Conservation (phyloP, 208 protist genomes). For the Trypanosoma vivax region DNA sequence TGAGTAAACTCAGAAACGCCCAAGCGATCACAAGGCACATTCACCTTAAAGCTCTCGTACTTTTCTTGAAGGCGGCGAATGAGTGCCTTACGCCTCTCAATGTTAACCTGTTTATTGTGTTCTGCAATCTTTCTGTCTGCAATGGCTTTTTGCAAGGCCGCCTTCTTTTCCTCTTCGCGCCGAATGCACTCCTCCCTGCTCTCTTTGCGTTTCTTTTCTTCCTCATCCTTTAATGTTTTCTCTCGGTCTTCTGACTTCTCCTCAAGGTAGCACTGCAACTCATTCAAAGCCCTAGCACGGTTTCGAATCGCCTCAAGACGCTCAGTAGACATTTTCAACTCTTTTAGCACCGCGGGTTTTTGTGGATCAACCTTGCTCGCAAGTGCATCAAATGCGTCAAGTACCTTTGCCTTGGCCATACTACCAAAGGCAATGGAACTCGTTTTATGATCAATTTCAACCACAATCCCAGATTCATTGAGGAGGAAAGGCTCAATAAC, state of each 20-base stretch:
- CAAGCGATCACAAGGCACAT: slow-evolving; percentile 41
- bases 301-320: slow-evolving; percentile 35
- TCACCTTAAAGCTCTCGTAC: slow-evolving; percentile 62
- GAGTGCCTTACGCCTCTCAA: slow-evolving; percentile 59
- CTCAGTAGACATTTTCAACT: slow-evolving; percentile 16
- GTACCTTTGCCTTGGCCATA: slow-evolving; percentile 51
- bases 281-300: slow-evolving; percentile 32
- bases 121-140: slow-evolving; percentile 43
- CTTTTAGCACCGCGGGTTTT: slow-evolving; percentile 6
- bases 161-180: slow-evolving; percentile 46
- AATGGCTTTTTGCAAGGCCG: slow-evolving; percentile 30
- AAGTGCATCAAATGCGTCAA: slow-evolving; percentile 41
- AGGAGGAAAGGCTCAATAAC: slow-evolving; percentile 59
- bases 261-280: slow-evolving; percentile 36
- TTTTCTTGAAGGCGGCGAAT: slow-evolving; percentile 55
- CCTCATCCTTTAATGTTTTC: slow-evolving; percentile 27
- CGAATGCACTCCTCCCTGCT: slow-evolving; percentile 32
- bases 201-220: slow-evolving; percentile 23
- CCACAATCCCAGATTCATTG: slow-evolving; percentile 39
- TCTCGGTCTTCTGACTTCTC: slow-evolving; percentile 24
- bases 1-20: slow-evolving; percentile 58
- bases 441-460: slow-evolving; percentile 70
- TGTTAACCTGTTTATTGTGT: slow-evolving; percentile 48
- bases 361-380: slow-evolving; percentile 25
- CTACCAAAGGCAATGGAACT: slow-evolving; percentile 56